Base-by-base conservation (phyloP, 495 filamentous ascomycete genomes). In the Xylaria bambusicola region DNA sequence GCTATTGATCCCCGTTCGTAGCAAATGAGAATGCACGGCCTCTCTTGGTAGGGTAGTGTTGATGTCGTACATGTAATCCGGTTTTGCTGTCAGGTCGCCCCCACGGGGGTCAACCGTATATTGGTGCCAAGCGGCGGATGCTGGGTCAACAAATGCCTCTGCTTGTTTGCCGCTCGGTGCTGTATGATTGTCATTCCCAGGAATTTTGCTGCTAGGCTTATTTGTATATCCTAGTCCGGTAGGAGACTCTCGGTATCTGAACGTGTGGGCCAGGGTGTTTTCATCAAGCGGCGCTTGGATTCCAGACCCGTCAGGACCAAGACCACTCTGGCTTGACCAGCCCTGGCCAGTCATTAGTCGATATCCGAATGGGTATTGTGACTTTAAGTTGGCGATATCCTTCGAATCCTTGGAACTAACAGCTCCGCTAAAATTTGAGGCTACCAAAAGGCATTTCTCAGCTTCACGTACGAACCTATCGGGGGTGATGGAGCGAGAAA, bases 251-350 rank as follows among this genome's bases (percentile, higher is more conserved):
- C 40, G 35, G 9, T 29, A 21, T 31, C n/a, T 6, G 5, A 41
- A 29, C 13, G 0, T 4, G 35, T 15, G 13, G 1, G 51, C 51
- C 24, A 27, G 6, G 0, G 36, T 35, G n/a, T 20, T 1, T 29
- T 23, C 36, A 38, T 53, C 51, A 36, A 53, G 36, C 13, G 51
- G 51, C 42, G n/a, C 6, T 42, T 42, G 51, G 15, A 53, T 53
- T 26, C 51, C 51, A 41, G 36, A 42, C 23, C 36, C 35, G 24
- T 53, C 24, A 29, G 35, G 51, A 12, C 51, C 51, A 15, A 53
- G 51, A 36, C 51, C 51, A 15, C n/a, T 42, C 27, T n/a, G 51
- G 29, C 24, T 20, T 36, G 51, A 53, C 51, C 51, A 53, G 12
- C 51, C 51, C 29, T 53, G 51, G 5, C n/a, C 15, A 13, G 23